Base-by-base conservation (phyloP, 306 rosid genomes). In the Astragalus glycyphyllos region DNA sequence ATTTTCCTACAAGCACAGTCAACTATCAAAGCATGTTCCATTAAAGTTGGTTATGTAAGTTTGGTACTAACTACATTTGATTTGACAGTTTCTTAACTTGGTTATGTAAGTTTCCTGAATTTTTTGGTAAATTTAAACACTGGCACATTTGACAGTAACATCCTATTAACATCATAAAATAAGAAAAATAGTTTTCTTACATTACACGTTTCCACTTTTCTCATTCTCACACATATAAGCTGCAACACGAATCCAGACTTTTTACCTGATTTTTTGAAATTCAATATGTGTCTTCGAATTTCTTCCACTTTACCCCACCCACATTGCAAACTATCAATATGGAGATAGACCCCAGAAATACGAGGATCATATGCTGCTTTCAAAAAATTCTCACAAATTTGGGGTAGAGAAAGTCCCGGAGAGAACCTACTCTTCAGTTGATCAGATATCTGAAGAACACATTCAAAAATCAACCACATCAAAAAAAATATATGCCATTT, bases 271-370 rank as follows among this genome's bases (percentile, higher is more conserved):
- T 91, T 84, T 77, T 77, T 89, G 80, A 94, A 94, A 79, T 89
- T 81, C 78, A 89, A 78, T 26, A 94, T 82, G 77, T 90, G 95
- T 79, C 98, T 94, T 76, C 89, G 92, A 71, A 94, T 89, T 86
- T 90, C 97, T 80, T 90, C 96, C 20, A 94, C 95, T 80, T 94
- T 94, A 66, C 89, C 97, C 98, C 97, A 94, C 13, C 98, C 98
- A 20, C 97, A 94, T 14, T 73, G 77, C 79, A 94, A 85, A 35
- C 84, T 60, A 11, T 94, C 98, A 72, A 90, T 87, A 51, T 90
- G 95, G 11, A 94, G 92, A 78, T 90, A 90, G 50, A 90, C 79
- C 57, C 97, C 98, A 60, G 90, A 73, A 77, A 94, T 82, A 14
- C 95, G 92, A 66, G 96, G 97, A 86, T 94, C 98, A 47, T 90